Percentiles rank a stretch among this genome's conserved stretches.
phyloP scores from a whole-genome alignment of 1,284 basidiomycete species.

The Omphalotus olearius region DNA sequence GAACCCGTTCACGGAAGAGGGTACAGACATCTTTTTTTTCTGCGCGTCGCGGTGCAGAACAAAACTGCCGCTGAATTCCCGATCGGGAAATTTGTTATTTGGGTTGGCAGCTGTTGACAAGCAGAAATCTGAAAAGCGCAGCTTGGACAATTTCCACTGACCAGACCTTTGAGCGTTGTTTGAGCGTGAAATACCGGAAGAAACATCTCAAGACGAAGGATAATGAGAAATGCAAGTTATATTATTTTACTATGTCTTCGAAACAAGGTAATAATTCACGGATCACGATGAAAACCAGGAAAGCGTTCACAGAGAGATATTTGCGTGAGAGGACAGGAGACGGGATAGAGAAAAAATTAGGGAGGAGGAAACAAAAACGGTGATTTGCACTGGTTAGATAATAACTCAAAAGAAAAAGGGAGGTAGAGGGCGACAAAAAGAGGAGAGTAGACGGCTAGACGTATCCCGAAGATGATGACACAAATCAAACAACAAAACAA shows the following conservation, averaged over 20 bases:
- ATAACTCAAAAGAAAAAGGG: background rate
- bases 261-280: background rate
- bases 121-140: background rate
- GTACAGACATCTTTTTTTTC: constrained; percentile 19
- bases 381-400: background rate
- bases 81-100: background rate
- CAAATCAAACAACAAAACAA: no score
- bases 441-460: background rate
- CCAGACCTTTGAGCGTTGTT: no score
- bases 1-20: constrained; percentile 46
- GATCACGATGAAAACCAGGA: background rate
- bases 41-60: no score
- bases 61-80: no score
- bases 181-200: no score
- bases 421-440: background rate
- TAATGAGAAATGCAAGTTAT: background rate
- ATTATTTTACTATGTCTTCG: no score
- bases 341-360: background rate
- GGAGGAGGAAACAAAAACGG: background rate
- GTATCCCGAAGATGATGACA: no score
- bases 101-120: background rate
- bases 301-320: background rate
- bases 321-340: background rate
- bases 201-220: no score
- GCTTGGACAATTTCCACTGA: background rate